Evolutionary conservation across 352 stramenopile species (phyloP).

Genomic region (Phytophthora pistaciae): DNA sequence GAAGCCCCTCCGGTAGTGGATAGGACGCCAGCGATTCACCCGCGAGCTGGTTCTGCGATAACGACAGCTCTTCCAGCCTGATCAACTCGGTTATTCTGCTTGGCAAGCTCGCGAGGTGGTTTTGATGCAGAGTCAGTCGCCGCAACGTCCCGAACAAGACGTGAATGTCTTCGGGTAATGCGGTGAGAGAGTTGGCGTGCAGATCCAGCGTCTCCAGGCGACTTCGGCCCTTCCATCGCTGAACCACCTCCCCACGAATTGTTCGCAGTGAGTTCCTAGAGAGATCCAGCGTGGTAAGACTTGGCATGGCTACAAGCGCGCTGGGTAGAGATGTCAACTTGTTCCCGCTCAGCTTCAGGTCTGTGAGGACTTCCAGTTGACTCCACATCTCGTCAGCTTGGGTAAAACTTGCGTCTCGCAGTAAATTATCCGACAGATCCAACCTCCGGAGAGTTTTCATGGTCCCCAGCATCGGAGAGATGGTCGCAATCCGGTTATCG

Average conservation of each 20-base stretch:
- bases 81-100: slow-evolving; percentile 40
- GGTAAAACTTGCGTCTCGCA: slow-evolving; percentile 42
- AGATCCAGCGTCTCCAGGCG: slow-evolving; percentile 46
- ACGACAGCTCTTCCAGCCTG: slow-evolving; percentile 30
- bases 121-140: slow-evolving; percentile 50
- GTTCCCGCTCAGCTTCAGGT: slow-evolving; percentile 31
- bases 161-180: slow-evolving; percentile 47
- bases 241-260: slow-evolving; percentile 30
- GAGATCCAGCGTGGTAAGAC: slow-evolving; percentile 32
- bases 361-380: slow-evolving; percentile 15
- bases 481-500: slow-evolving; percentile 34
- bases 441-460: slow-evolving; percentile 38
- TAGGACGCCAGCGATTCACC: slow-evolving; percentile 26
- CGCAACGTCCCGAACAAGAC: slow-evolving; percentile 40
- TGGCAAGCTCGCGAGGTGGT: slow-evolving; percentile 51
- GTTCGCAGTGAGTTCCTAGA: slow-evolving; percentile 27
- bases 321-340: slow-evolving; percentile 27
- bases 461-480: slow-evolving; percentile 21
- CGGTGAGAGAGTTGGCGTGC: slow-evolving; percentile 46
- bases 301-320: slow-evolving; percentile 22
- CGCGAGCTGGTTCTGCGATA: slow-evolving; percentile 35
- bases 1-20: slow-evolving; percentile 23
- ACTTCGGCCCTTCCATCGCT: slow-evolving; percentile 32
- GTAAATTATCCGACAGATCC: slow-evolving; percentile 50
- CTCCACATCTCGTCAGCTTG: slow-evolving; percentile 26